Evolutionary conservation across 805 yeast genomes (phyloP).

Genomic region (Saccharomycopsis fodiens): DNA sequence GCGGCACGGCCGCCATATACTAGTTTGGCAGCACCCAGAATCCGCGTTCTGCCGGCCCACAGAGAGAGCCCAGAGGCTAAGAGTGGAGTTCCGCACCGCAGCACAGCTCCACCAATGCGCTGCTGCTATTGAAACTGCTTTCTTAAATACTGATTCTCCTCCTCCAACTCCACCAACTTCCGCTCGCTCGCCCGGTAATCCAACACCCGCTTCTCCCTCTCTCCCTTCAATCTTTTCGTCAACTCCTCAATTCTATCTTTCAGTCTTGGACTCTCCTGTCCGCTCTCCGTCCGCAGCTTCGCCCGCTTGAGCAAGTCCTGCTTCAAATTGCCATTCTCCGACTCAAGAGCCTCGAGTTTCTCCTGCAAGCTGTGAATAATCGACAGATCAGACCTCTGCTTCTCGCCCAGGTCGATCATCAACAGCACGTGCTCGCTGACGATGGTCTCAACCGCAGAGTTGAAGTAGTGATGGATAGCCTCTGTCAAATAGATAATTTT

Average conservation of each 20-base stretch:
- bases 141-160: slow-evolving; percentile 40
- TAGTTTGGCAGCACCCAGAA: no score
- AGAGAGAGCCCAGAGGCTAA: no score
- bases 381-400: slow-evolving; percentile 5
- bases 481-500: slow-evolving; percentile 13
- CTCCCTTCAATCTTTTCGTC: slow-evolving; percentile 59
- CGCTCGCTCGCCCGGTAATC: slow-evolving; percentile 50
- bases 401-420: slow-evolving; percentile 7
- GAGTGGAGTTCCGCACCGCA: no score
- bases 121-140: slow-evolving; percentile 17
- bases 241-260: slow-evolving; percentile 52
- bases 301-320: neutral
- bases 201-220: slow-evolving; percentile 58
- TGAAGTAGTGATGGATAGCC: slow-evolving; percentile 14
- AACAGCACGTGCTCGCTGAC: slow-evolving; percentile 3
- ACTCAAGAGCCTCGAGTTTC: neutral
- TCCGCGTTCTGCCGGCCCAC: no score
- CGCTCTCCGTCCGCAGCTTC: neutral
- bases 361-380: slow-evolving; percentile 2
- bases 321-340: neutral
- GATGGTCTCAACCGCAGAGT: slow-evolving; percentile 7
- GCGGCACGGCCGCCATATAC: no score
- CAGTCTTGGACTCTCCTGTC: slow-evolving; percentile 29
- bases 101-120: no score
- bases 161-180: slow-evolving; percentile 45